These are phyloP conservation scores for Ophiostoma montium DNA, from an alignment of 2,329 filamentous ascomycete genomes.

Conservation along the genomic window DNA sequence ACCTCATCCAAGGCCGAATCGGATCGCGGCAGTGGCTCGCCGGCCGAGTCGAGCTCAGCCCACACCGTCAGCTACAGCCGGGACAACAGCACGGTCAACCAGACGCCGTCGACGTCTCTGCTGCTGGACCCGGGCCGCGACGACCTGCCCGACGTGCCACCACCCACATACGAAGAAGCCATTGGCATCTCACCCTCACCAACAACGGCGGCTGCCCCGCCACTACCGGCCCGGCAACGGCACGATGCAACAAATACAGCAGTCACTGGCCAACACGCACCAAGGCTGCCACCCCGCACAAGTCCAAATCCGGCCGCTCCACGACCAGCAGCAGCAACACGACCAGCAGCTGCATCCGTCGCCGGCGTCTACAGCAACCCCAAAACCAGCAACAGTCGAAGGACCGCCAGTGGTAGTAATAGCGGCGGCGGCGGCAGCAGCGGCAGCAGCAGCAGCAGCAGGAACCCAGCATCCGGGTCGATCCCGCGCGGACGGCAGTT, in stretches of 20 bases:
- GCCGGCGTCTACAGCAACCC: neutral
- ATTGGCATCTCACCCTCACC: constrained; percentile 3
- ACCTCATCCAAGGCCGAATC: neutral
- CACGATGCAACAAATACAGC: neutral
- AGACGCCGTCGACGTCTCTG: constrained; percentile 10
- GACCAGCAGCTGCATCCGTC: neutral
- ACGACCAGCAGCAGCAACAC: neutral
- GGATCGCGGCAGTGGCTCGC: neutral
- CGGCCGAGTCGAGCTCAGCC: neutral
- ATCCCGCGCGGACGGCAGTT: constrained; percentile 18
- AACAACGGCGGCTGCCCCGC: neutral
- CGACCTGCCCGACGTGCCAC: constrained; percentile 8
- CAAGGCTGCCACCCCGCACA: neutral
- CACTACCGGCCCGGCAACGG: neutral
- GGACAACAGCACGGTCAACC: constrained; percentile 6
- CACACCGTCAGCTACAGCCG: constrained; percentile 5
- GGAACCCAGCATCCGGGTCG: constrained; percentile 3
- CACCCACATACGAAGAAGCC: constrained; percentile 13
- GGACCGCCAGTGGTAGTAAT: neutral
- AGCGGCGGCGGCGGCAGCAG: neutral
- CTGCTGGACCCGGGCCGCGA: constrained; percentile 3
- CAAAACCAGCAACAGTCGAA: too few relatives aligned
- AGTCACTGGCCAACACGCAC: neutral
- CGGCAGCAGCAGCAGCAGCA: neutral
- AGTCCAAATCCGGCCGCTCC: neutral